Base-by-base conservation (phyloP, 768 basidiomycete species). In the Kwoniella sp. region DNA sequence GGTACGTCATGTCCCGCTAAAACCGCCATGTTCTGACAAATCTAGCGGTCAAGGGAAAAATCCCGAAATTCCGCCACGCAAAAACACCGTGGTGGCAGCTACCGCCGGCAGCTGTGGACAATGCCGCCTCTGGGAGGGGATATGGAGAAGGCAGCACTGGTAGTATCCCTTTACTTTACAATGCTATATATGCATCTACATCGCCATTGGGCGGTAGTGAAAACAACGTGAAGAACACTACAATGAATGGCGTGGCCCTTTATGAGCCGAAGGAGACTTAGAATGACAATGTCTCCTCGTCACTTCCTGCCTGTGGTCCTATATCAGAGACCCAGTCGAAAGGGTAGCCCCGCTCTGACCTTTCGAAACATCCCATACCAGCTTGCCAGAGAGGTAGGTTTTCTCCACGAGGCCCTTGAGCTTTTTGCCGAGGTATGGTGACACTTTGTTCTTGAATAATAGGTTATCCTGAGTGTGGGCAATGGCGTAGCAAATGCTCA, bases 391-490 rank as follows among this genome's bases (percentile, higher is more conserved):
- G n/a, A 98, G 82, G 78, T 86, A 91, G 0, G 91, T 92, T 79
- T 88, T 83, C 65, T 86, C 82, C 37, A 93, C 90, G n/a, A 82
- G 82, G 0, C 95, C 95, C 17, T 72, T 82, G 50, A 96, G 84
- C 20, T 74, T 83, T 73, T 86, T 82, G 4, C 93, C 93, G 70
- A 90, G 86, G 78, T 94, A 98, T 1, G 95, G 91, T 2, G 91
- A 91, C 22, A 96, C 75, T 81, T 93, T 94, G 82, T 98, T 97
- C 84, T 92, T 96, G 85, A 95, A 97, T 58, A 88, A 84, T 13
- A 97, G 83, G 13, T 81, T 74, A 9, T 89, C 88, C 74, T 75
- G 34, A 22, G 41, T 17, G 13, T 22, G 25, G 29, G 2, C 22
- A 34, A n/a, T n/a, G n/a, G n/a, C n/a, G n/a, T n/a, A n/a, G n/a